A percentile compares a stretch with the other conserved stretches of the same genome.
phyloP scores from a whole-genome alignment of 164 flowering plant species.

The Nymphaea colorata region DNA sequence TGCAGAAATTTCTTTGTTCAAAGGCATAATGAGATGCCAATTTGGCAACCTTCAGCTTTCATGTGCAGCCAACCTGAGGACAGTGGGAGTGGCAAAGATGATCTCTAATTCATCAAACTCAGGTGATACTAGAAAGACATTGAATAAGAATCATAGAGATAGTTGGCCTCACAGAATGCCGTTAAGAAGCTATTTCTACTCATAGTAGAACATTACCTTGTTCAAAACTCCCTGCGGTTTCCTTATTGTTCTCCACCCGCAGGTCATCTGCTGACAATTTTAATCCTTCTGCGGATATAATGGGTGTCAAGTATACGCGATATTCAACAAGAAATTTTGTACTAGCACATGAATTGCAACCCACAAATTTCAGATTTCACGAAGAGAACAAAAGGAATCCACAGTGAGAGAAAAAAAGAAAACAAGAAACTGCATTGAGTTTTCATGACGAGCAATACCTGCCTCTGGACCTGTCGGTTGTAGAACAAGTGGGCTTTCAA shows the following conservation, averaged over 20 bases:
- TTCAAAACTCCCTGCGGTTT: not conserved
- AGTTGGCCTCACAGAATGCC: no score
- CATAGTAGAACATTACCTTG: not conserved
- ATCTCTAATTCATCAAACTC: no score
- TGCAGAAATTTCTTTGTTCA: no score
- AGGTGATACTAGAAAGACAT: no score
- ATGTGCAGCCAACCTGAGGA: no score
- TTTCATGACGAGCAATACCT: not conserved
- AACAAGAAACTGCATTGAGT: not conserved
- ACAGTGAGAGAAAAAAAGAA: not conserved
- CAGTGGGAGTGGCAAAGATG: no score
- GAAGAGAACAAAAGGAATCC: not conserved
- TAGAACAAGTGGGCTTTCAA: not conserved
- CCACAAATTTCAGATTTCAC: not conserved
- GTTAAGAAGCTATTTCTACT: no score
- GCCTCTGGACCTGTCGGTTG: not conserved
- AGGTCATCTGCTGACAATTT: not conserved
- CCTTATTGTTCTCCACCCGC: not conserved
- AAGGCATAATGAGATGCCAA: no score
- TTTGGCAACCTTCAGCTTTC: no score
- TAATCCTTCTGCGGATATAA: not conserved
- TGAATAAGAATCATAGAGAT: no score
- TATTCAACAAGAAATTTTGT: not conserved
- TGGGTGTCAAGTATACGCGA: not conserved
- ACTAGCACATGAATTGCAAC: not conserved